Conservation (phyloP, 2,329 filamentous ascomycete species). For the Penicillium italicum region DNA sequence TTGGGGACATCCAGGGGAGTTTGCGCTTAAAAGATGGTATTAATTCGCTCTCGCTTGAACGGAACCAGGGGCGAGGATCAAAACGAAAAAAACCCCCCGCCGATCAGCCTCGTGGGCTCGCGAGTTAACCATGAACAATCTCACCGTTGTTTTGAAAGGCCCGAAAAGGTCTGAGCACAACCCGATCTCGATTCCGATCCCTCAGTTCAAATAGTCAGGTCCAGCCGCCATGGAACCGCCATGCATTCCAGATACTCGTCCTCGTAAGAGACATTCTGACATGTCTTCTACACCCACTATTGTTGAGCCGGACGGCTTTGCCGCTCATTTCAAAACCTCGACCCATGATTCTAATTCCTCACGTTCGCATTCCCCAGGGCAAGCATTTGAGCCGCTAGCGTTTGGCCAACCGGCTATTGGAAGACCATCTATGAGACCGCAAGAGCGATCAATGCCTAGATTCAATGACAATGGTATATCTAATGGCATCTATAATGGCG, state of each 20-base stretch:
- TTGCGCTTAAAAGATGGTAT: constrained; percentile 4
- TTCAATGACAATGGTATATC: neutral
- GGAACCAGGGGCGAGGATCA: neutral
- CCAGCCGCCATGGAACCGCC: constrained; percentile 15
- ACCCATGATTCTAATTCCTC: neutral
- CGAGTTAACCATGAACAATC: neutral
- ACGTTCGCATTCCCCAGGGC: neutral
- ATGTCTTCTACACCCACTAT: constrained; percentile 14
- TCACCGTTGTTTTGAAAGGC: neutral
- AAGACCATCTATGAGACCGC: neutral
- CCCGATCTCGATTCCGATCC: neutral
- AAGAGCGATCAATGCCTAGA: neutral
- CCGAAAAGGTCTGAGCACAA: neutral
- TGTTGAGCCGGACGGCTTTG: constrained; percentile 6
- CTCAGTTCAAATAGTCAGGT: neutral
- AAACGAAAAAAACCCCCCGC: neutral
- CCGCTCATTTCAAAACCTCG: neutral
- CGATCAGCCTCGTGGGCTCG: neutral
- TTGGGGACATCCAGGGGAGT: neutral
- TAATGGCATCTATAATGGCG: neutral
- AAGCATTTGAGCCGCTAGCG: neutral
- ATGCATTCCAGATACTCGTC: constrained; percentile 18
- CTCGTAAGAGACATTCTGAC: constrained; percentile 7
- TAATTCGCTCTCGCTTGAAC: constrained; percentile 6
- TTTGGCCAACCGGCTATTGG: constrained; percentile 6